Percentiles rank a stretch among this genome's conserved stretches.
Conservation (phyloP, 176 grass and related monocot genomes). For the Musa beccarii region DNA sequence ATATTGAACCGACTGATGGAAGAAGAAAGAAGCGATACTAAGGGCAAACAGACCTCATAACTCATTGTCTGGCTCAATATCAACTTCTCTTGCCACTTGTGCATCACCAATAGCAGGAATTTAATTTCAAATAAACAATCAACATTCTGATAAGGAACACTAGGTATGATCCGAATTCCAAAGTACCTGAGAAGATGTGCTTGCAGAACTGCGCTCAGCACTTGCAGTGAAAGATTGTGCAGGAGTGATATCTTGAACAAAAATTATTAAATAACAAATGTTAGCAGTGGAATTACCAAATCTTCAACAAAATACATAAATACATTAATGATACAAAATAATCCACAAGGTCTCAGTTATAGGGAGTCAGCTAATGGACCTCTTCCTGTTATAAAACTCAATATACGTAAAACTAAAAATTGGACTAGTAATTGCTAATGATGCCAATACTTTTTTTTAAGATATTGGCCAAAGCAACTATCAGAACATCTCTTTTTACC, state of each 20-base stretch:
- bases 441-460: not conserved
- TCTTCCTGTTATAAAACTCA: not conserved
- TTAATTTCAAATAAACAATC: not conserved
- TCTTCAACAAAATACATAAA: not conserved
- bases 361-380: not conserved
- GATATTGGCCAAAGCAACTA: not conserved
- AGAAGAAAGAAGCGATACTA: not conserved
- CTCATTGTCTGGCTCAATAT: constrained; percentile 76
- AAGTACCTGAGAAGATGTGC: constrained; percentile 41
- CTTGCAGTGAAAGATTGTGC: constrained; percentile 20
- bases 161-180: not conserved
- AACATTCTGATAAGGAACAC: not conserved
- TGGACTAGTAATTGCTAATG: not conserved
- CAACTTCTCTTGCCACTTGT: constrained; percentile 47
- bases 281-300: constrained; percentile 4
- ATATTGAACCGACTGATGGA: not conserved
- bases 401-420: not conserved
- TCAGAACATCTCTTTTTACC: no score
- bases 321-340: not conserved
- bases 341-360: not conserved
- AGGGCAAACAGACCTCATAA: constrained; percentile 54
- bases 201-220: constrained; percentile 20
- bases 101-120: not conserved
- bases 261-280: constrained; percentile 9
- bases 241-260: constrained; percentile 40